Evolutionary conservation across 345 rosid species (phyloP), one percentile per base, ranked within the genome.

Genomic region (Noccaea bulbosa): DNA sequence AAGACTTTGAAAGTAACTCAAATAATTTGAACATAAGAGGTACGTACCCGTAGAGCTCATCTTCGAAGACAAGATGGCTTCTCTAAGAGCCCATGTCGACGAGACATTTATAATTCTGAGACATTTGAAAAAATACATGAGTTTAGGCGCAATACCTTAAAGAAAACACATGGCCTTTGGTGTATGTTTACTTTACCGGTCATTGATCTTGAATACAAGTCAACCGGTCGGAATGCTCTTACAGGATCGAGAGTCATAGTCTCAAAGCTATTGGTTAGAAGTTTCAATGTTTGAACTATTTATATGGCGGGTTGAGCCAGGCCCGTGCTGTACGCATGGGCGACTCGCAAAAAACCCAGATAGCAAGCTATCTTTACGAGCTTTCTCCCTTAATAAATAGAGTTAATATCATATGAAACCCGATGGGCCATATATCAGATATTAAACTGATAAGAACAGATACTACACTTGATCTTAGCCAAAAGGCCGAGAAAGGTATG

Each of bases 401-500:
- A 20, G 22, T 20, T 20, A 20, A 20, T 20, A 20, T 20, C 22
- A 20, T 20, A 20, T 20, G 22, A 20, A 20, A 20, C 22, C 71
- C 71, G 72, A 70, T 76, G 68, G 62, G 16, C 74, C 74, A 55
- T 79, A 68, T 83, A 83, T 83, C 85, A 83, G 82, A 84, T 84
- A 84, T 81, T 81, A 84, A 80, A 81, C 84, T 76, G 85, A 81
- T 82, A 84, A 84, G 84, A 81, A 84, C 84, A 84, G 81, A 81
- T 82, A 84, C 82, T 81, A 84, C 85, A 81, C 81, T 84, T 81
- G 85, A 81, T 84, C 87, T 84, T 81, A 84, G 85, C 87, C 87
- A 84, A 84, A 84, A 84, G 87, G 87, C 85, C 84, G 85, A 84
- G 88, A 84, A 82, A 84, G 88, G 84, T 77, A 78, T 84, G 82